phyloP scores from a whole-genome alignment of 1,284 basidiomycete species.

The Salmacisia buchloeana region DNA sequence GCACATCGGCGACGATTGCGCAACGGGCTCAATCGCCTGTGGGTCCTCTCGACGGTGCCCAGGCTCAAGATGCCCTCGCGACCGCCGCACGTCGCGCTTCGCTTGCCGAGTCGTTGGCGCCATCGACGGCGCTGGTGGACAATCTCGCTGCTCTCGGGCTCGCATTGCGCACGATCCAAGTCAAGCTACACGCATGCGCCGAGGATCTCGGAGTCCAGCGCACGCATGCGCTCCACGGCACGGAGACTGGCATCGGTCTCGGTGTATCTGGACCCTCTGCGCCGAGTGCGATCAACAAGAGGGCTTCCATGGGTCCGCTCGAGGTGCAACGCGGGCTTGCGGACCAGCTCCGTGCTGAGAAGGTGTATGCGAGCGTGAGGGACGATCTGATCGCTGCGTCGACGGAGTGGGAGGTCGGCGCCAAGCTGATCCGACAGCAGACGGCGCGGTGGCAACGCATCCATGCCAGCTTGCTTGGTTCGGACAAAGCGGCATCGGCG shows the following conservation, averaged over 20 bases:
- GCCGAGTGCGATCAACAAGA: neutral
- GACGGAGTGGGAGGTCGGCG: conserved; percentile 42
- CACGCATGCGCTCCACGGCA: conserved; percentile 33
- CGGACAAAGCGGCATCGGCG: conserved; percentile 15
- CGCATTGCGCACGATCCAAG: conserved; percentile 44
- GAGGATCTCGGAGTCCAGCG: conserved; percentile 34
- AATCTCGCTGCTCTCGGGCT: conserved; percentile 21
- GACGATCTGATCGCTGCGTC: conserved; percentile 41
- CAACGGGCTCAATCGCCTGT: neutral
- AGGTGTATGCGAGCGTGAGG: conserved; percentile 34
- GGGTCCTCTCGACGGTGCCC: neutral
- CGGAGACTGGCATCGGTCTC: neutral
- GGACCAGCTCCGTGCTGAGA: conserved; percentile 18
- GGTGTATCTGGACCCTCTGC: neutral
- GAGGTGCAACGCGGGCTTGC: neutral
- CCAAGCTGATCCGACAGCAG: conserved; percentile 29
- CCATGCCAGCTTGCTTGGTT: neutral
- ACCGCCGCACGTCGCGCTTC: too few species aligned
- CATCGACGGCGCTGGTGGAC: neutral
- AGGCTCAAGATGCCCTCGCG: neutral
- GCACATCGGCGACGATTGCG: neutral
- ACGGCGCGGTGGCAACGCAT: neutral
- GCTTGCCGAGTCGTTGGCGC: neutral
- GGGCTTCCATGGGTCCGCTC: neutral
- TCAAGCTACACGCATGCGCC: conserved; percentile 43